Evolutionary conservation across 768 basidiomycete species (phyloP).

Genomic region (Pleurotus giganteus): DNA sequence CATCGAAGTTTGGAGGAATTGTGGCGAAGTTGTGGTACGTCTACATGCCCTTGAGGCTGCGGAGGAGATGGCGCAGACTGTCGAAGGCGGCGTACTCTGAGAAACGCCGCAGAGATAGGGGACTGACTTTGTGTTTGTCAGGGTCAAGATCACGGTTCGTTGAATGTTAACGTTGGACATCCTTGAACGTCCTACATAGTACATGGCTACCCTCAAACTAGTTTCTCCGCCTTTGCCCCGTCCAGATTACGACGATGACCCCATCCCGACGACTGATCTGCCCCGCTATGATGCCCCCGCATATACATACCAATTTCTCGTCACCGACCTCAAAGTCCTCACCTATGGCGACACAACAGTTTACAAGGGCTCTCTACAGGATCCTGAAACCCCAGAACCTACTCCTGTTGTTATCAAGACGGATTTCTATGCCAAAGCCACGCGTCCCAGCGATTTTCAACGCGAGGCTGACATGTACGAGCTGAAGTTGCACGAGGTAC

Average conservation of each 20-base stretch:
- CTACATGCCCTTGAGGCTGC: conserved; percentile 55
- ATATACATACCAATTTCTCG: no score
- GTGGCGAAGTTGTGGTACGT: conserved; percentile 61
- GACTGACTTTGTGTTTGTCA: conserved; percentile 21
- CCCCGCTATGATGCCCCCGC: no score
- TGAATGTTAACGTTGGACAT: no score
- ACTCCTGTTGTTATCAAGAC: not conserved
- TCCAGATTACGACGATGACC: no score
- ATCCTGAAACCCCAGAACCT: not conserved
- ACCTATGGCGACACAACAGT: not conserved
- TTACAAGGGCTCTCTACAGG: not conserved
- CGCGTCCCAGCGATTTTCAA: not conserved
- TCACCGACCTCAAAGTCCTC: not conserved
- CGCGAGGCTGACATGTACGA: not conserved
- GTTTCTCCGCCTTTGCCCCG: no score
- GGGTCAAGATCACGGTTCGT: conserved; percentile 67
- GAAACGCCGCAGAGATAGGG: not conserved
- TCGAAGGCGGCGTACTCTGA: conserved; percentile 46
- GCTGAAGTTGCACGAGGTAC: not conserved
- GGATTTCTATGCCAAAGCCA: not conserved
- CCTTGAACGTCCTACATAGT: no score
- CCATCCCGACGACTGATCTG: no score
- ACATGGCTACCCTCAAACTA: no score
- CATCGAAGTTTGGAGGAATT: conserved; percentile 44
- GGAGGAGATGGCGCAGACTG: conserved; percentile 35